phyloP scores from a whole-genome alignment of 2,329 filamentous ascomycete species.

The Fusarium fujikuroi region DNA sequence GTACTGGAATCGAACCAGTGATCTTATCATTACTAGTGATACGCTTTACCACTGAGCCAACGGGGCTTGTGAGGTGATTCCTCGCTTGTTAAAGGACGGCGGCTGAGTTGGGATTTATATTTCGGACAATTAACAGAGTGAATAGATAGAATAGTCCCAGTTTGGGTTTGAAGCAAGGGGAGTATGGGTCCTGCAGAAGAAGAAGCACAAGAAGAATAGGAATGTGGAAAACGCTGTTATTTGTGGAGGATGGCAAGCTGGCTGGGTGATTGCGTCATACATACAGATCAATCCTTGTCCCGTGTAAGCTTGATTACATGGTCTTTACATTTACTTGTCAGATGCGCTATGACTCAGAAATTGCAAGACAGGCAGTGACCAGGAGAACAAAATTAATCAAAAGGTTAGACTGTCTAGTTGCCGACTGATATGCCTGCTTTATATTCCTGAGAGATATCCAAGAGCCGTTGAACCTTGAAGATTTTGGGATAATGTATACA shows the following conservation, averaged over 20 bases:
- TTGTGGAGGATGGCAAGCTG: neutral
- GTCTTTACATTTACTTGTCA: neutral
- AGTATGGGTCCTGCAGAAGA: no score
- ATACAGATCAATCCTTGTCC: neutral
- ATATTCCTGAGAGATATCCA: neutral
- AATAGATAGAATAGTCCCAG: neutral
- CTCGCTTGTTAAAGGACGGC: neutral
- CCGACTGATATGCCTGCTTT: no score
- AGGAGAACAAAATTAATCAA: neutral
- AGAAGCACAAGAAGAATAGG: neutral
- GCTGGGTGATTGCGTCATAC: neutral
- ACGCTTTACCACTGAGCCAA: constrained; percentile 44
- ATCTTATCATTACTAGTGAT: constrained; percentile 44
- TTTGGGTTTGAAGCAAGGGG: neutral
- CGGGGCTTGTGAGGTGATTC: constrained; percentile 35
- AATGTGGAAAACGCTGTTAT: neutral
- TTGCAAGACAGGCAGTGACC: neutral
- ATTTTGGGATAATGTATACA: neutral
- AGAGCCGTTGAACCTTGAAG: neutral
- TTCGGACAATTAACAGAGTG: accelerated
- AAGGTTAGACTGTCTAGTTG: neutral
- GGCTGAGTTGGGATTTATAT: accelerated
- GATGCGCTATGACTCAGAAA: neutral
- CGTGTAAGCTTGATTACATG: neutral
- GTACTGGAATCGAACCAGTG: constrained; percentile 41